Evolutionary conservation across 768 basidiomycete genomes (phyloP).

Genomic region (Floccularia luteovirens): DNA sequence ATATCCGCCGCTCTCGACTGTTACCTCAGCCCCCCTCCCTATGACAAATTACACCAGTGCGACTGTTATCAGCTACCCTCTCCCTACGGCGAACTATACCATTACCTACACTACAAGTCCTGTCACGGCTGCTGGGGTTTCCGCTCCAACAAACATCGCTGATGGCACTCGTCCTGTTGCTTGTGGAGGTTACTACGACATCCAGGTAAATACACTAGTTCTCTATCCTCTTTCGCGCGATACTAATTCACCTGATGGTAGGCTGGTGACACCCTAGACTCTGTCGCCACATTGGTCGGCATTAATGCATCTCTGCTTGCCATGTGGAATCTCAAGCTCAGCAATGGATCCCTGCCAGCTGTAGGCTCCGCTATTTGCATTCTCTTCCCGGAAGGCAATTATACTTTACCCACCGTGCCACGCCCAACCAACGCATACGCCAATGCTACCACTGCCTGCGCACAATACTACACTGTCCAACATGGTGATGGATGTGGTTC

Average conservation of each 20-base stretch:
- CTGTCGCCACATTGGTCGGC: conserved; percentile 8
- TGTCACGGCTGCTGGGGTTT: conserved; percentile 11
- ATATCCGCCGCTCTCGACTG: conserved; percentile 13
- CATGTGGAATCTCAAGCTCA: conserved; percentile 14
- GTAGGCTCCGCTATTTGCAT: conserved; percentile 12
- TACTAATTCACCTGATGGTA: conserved; percentile 1
- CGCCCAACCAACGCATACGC: conserved; percentile 10
- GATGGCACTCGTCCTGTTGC: conserved; percentile 12
- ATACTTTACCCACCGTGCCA: conserved; percentile 9
- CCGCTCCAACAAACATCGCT: conserved; percentile 12
- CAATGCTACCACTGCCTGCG: conserved; percentile 7
- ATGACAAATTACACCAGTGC: conserved; percentile 3
- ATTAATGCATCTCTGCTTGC: conserved; percentile 8
- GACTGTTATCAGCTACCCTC: conserved; percentile 3
- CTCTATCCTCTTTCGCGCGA: too few species aligned
- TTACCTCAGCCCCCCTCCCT: conserved; percentile 3
- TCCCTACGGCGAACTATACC: conserved; percentile 9
- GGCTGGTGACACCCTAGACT: conserved; percentile 10
- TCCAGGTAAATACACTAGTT: conserved; percentile 1
- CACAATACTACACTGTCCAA: conserved; percentile 13
- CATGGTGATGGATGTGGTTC: conserved; percentile 12
- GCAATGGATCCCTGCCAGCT: conserved; percentile 6
- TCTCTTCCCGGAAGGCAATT: conserved; percentile 14
- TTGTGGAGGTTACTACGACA: conserved; percentile 12
- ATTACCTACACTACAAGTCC: neutral